These are phyloP conservation scores for Lactarius vividus DNA, from an alignment of 768 basidiomycete species.

Conservation along the genomic window DNA sequence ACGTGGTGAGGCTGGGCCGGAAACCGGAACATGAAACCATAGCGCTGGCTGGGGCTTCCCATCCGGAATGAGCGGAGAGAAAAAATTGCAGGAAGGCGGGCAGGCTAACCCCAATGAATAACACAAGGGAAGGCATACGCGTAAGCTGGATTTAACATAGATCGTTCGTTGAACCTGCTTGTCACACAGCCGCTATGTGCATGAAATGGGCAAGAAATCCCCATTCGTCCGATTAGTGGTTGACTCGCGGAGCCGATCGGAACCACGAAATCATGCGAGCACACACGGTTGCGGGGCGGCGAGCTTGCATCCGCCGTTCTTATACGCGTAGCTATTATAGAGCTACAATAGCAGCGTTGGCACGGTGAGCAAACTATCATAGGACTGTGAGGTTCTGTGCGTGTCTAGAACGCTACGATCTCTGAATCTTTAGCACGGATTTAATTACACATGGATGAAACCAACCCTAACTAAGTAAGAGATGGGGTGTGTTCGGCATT, in stretches of 20 bases:
- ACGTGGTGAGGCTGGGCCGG: neutral
- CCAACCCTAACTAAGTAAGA: neutral
- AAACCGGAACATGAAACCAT: neutral
- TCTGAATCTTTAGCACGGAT: neutral
- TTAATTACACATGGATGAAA: neutral
- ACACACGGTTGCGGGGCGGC: neutral
- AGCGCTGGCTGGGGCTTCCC: neutral
- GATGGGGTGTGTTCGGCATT: neutral
- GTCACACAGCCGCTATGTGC: slow-evolving; percentile 7
- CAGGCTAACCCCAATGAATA: neutral
- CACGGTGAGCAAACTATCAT: neutral
- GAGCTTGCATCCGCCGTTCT: neutral
- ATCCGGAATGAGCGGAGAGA: neutral
- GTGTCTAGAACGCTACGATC: neutral
- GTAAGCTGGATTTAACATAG: neutral
- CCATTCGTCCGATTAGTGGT: neutral
- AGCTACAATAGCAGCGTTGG: neutral
- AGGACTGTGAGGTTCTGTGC: neutral
- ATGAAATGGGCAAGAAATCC: neutral
- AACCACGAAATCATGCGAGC: neutral
- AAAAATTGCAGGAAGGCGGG: neutral
- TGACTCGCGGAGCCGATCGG: slow-evolving; percentile 7
- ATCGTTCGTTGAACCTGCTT: no score
- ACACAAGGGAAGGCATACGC: neutral
- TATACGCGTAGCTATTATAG: neutral